phyloP scores from a whole-genome alignment of 306 rosid species.

The Morella rubra region DNA sequence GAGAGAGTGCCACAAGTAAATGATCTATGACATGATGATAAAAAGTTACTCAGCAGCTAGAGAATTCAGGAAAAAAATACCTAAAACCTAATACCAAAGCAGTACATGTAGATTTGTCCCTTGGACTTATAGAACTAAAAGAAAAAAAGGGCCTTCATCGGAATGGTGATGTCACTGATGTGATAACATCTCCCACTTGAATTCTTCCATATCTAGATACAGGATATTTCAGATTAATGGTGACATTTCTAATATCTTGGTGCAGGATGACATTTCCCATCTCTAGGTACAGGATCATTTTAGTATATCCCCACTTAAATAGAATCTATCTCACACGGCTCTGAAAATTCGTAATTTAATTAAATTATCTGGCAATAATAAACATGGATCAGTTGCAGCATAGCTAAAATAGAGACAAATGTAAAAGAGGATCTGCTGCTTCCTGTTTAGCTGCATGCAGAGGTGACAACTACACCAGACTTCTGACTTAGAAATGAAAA shows the following conservation, averaged over 20 bases:
- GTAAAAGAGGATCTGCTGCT: neutral
- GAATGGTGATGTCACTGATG: neutral
- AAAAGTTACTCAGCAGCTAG: neutral
- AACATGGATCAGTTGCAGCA: neutral
- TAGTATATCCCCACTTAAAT: neutral
- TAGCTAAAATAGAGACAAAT: neutral
- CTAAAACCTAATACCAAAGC: neutral
- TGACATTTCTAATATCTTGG: neutral
- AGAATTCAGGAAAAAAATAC: neutral
- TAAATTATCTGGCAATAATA: constrained; percentile 2
- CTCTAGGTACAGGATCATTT: neutral
- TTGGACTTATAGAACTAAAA: neutral
- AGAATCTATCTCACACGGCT: neutral
- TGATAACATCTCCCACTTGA: neutral
- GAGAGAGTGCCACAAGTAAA: constrained; percentile 18
- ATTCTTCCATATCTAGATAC: neutral
- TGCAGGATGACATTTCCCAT: neutral
- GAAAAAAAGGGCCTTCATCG: neutral
- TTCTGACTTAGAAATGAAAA: neutral
- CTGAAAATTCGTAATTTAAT: constrained; percentile 10
- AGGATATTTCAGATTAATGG: neutral
- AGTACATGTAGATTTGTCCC: neutral
- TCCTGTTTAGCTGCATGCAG: neutral
- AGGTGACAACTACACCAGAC: constrained; percentile 1
- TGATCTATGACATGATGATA: constrained; percentile 2